Conservation (phyloP, 768 basidiomycete genomes). For the Amanita fuliginea region DNA sequence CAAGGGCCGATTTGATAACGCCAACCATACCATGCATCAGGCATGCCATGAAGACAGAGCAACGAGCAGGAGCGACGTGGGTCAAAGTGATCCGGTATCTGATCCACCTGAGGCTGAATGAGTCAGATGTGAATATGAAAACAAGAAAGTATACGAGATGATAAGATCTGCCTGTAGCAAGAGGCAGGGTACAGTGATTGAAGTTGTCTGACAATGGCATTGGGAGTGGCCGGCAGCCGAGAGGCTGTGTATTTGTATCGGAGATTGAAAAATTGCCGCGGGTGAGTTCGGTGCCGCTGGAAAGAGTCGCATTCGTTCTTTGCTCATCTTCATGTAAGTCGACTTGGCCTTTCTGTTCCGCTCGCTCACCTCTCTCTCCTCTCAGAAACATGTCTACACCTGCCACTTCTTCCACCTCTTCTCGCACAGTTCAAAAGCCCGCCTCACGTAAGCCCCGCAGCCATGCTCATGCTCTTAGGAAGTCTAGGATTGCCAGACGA, state of each 20-base stretch:
- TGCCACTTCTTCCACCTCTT: conserved; percentile 22
- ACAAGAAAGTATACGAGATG: conserved; percentile 37
- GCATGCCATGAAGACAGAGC: conserved; percentile 75
- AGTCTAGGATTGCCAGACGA: conserved; percentile 41
- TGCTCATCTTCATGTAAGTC: conserved; percentile 23
- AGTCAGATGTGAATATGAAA: background rate
- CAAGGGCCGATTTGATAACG: conserved; percentile 64
- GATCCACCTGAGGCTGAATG: conserved; percentile 32
- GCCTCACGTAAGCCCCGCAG: conserved; percentile 22
- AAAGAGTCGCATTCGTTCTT: background rate
- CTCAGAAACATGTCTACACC: conserved; percentile 35
- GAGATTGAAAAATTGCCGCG: conserved; percentile 7
- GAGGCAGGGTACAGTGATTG: conserved; percentile 36
- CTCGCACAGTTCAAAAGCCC: conserved; percentile 20
- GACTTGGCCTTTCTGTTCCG: conserved; percentile 7
- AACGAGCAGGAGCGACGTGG: conserved; percentile 35
- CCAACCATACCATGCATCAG: conserved; percentile 70
- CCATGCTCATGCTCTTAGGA: conserved; percentile 21
- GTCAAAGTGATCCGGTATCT: conserved; percentile 37
- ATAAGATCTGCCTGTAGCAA: conserved; percentile 53
- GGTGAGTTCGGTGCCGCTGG: conserved; percentile 6
- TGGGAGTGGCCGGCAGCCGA: background rate
- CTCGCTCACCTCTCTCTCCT: conserved; percentile 2
- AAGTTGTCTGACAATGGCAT: conserved; percentile 28
- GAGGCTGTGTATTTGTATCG: conserved; percentile 1